Evolutionary conservation across 306 rosid species (phyloP), one percentile per base, ranked within the genome.

Genomic region (Cicer bijugum): DNA sequence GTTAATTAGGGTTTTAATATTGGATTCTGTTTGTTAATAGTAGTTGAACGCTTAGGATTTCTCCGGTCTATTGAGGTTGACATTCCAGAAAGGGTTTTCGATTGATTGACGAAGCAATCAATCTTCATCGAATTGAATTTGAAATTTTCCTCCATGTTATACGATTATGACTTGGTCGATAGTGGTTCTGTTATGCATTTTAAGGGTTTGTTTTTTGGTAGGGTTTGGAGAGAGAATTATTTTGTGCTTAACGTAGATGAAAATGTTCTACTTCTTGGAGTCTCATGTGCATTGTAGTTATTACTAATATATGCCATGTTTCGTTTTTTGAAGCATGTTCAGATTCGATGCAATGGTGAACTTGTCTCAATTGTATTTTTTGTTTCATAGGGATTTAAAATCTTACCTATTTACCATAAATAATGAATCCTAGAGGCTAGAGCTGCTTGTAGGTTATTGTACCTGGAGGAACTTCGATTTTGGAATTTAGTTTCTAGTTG

Each of bases 1-100:
- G 48, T 23, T 74, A 15, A 0, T 68, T 74, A 69, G 78, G 76
- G 73, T 69, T 81, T 84, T 16, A 48, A 9, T 47, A 42, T 51
- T 9, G 52, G 80, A 51, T 59, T 68, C 1, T 67, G 17, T 10
- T 5, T 42, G 58, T 7, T 58, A 7, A 4, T 48, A 6, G 67
- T 23, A 12, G 10, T 59, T 59, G 59, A 6, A 39, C 44, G 17
- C 4, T 57, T 23, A 6, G 12, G 20, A 51, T 51, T 51, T 51
- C 7, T 15, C 9, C 57, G n/a, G 57, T 28, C 3, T 33, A 4
- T 23, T 28, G 16, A 33, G 39, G 15, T 57, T 23, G 14, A 28
- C 6, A 57, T 23, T 59, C 16, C 4, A 48, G 8, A 43, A 61
- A 7, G 48, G 44, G 11, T 35, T 0, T 37, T 35, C 10, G 17